These are phyloP conservation scores for Xylaria venustula DNA, from an alignment of 495 filamentous ascomycete species.

Conservation along the genomic window DNA sequence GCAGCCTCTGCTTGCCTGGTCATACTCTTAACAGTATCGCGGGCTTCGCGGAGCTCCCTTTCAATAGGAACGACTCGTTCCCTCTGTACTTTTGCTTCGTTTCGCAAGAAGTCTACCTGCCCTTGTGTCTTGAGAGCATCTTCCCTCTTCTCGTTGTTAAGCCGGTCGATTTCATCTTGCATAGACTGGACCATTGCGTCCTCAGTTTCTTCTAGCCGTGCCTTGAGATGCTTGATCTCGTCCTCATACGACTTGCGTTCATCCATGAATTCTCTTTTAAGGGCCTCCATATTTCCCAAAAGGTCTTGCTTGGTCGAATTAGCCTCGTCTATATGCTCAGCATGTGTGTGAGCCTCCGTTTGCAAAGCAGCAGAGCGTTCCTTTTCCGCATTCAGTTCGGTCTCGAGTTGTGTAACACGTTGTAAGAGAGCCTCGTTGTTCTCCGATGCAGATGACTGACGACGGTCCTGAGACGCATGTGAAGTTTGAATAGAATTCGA, in stretches of 20 bases:
- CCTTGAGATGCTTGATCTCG: constrained; percentile 71
- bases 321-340: constrained; percentile 69
- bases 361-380: constrained; percentile 53
- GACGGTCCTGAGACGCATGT: constrained; percentile 34
- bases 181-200: constrained; percentile 84
- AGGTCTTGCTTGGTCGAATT: constrained; percentile 93
- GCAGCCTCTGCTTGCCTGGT: constrained; percentile 50
- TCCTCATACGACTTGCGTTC: constrained; percentile 78
- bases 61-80: constrained; percentile 55
- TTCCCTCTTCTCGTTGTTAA: constrained; percentile 55
- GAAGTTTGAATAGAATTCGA: constrained; percentile 41
- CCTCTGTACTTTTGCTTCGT: constrained; percentile 54
- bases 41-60: constrained; percentile 49
- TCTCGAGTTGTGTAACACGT: constrained; percentile 76
- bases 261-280: constrained; percentile 81
- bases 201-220: constrained; percentile 79
- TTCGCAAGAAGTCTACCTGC: constrained; percentile 54
- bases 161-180: constrained; percentile 64
- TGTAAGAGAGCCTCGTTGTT: constrained; percentile 38
- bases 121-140: constrained; percentile 56
- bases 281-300: constrained; percentile 88
- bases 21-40: constrained; percentile 50
- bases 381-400: constrained; percentile 63
- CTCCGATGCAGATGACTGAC: constrained; percentile 34
- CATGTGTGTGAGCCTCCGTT: constrained; percentile 57